phyloP scores from a whole-genome alignment of 73 alveolate genomes.

The Paramecium biaurelia region DNA sequence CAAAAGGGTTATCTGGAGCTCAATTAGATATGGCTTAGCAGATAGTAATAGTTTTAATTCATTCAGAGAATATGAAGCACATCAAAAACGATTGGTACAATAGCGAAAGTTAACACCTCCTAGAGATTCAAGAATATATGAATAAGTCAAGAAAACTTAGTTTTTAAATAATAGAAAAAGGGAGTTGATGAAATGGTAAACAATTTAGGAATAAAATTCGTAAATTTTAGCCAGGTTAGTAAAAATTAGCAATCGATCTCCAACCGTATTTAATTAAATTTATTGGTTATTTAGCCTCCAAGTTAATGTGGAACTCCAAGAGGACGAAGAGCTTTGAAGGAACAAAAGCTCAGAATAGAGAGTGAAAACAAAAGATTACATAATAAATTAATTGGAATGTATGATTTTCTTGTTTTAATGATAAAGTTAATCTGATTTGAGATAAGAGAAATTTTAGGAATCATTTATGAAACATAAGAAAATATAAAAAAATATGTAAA shows the following conservation, averaged over 20 bases:
- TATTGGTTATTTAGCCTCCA: neutral
- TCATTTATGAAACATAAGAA: slow-evolving; percentile 10
- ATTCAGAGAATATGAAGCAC: slow-evolving; percentile 7
- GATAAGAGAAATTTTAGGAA: neutral
- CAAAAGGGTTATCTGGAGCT: neutral
- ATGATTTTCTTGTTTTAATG: neutral
- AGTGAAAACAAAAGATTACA: neutral
- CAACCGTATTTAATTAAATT: neutral
- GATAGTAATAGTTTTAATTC: neutral
- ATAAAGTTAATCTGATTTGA: neutral
- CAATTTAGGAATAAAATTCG: neutral
- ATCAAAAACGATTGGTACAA: neutral
- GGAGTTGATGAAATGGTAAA: neutral
- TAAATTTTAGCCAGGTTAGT: neutral
- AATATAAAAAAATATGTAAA: neutral
- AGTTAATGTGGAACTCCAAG: slow-evolving; percentile 17
- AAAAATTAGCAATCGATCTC: slow-evolving; percentile 7
- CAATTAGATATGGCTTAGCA: neutral
- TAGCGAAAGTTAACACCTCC: neutral
- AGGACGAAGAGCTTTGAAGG: neutral
- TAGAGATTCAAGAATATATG: neutral
- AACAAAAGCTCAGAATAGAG: neutral
- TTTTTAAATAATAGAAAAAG: neutral
- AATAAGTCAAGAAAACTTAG: neutral
- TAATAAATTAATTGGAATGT: neutral